Evolutionary conservation across 163 green algal genomes (phyloP).

Genomic region (Scenedesmus sp.): DNA sequence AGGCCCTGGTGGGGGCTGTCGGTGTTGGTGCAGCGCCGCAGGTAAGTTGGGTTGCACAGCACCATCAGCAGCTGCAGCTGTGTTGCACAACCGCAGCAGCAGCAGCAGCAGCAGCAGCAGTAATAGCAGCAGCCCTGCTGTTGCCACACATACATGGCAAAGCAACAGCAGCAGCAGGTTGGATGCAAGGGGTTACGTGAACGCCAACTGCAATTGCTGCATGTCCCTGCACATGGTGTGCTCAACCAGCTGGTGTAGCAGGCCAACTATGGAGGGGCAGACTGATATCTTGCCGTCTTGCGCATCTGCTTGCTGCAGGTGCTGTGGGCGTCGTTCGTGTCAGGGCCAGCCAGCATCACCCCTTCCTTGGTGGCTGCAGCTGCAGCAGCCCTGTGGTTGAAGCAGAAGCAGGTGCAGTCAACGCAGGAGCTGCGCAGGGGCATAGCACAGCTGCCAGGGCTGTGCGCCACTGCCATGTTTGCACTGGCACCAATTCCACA

Average conservation of each 20-base stretch:
- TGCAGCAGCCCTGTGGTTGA: slow-evolving; percentile 49
- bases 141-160: no score
- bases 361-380: slow-evolving; percentile 44
- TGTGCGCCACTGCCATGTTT: slow-evolving; percentile 73
- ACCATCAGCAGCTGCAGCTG: not conserved
- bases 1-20: slow-evolving; percentile 16
- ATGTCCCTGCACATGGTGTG: not conserved
- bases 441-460: slow-evolving; percentile 66
- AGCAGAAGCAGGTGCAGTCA: not conserved
- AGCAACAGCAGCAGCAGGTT: not conserved
- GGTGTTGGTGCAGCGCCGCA: slow-evolving; percentile 52
- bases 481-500: slow-evolving; percentile 72
- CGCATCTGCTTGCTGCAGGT: slow-evolving; percentile 49
- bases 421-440: slow-evolving; percentile 24
- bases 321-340: slow-evolving; percentile 31
- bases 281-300: not conserved
- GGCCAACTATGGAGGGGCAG: no score
- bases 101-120: not conserved
- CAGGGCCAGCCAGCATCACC: slow-evolving; percentile 5
- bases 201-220: not conserved
- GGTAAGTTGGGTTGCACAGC: not conserved
- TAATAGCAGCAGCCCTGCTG: not conserved
- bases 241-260: not conserved
- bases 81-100: not conserved
- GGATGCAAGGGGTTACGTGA: no score